Conservation (phyloP, 495 filamentous ascomycete species). For the Trichoderma parareesei region DNA sequence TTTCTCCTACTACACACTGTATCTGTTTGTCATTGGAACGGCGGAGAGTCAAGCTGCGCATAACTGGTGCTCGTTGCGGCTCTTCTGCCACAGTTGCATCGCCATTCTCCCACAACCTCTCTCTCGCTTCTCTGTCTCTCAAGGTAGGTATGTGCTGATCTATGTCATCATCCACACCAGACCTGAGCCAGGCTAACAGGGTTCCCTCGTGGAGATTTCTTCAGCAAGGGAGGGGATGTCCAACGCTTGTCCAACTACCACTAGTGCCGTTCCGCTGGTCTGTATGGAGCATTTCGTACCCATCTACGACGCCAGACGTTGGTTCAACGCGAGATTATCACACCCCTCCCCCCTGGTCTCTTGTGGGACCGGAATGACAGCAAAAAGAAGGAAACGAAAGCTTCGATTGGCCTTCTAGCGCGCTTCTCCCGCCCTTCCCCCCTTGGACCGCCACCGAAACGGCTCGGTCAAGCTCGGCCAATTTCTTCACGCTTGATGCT, state of each 20-base stretch:
- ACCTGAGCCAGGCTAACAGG: slow-evolving; percentile 1
- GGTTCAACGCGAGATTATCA: background rate
- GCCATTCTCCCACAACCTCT: background rate
- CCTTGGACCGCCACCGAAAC: slow-evolving; percentile 3
- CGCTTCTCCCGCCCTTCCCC: slow-evolving; percentile 5
- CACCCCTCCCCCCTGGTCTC: background rate
- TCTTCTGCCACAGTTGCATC: background rate
- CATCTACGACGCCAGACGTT: background rate
- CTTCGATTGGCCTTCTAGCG: slow-evolving; percentile 7
- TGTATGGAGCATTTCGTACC: background rate
- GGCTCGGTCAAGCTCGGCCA: slow-evolving; percentile 5
- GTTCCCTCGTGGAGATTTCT: slow-evolving; percentile 5
- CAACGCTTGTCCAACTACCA: background rate
- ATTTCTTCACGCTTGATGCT: background rate
- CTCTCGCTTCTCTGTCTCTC: background rate
- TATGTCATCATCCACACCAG: background rate
- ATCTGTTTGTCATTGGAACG: background rate
- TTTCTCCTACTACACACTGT: too few relatives aligned
- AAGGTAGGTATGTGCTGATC: too few relatives aligned
- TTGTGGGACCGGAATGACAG: background rate
- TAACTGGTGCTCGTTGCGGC: background rate
- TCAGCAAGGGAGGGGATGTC: background rate
- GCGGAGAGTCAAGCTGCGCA: background rate
- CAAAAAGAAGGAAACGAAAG: background rate
- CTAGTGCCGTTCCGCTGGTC: background rate